A percentile compares a stretch with the other conserved stretches of the same genome.
Evolutionary conservation across 2,329 filamentous ascomycete species (phyloP).

Genomic region (Fusarium protoensiforme): DNA sequence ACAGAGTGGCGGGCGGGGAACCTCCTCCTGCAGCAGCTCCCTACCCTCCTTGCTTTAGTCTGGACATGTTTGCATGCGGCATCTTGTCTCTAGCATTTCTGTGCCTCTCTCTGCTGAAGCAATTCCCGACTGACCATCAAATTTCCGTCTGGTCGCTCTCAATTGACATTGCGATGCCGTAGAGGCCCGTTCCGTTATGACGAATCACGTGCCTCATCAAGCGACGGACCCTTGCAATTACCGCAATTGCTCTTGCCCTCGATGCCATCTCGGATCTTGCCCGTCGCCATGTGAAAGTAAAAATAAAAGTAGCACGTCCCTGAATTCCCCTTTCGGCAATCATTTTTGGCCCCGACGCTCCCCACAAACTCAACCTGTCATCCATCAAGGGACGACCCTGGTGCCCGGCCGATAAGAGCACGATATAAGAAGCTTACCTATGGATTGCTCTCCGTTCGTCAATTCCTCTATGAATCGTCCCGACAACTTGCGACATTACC

Average conservation of each 20-base stretch:
- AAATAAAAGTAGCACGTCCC: not conserved
- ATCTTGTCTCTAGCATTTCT: not conserved
- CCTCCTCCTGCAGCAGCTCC: slow-evolving; percentile 16
- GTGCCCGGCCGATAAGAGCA: not conserved
- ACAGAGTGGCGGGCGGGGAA: slow-evolving; percentile 19
- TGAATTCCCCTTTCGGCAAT: slow-evolving; percentile 1
- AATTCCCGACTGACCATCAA: not conserved
- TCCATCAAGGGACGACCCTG: not conserved
- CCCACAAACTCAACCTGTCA: slow-evolving; percentile 3
- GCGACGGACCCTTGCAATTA: not conserved
- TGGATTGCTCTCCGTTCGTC: not conserved
- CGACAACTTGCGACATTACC: not conserved
- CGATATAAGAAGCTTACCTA: not conserved
- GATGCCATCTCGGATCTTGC: slow-evolving; percentile 7
- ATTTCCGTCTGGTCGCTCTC: not conserved
- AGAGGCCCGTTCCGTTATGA: not conserved
- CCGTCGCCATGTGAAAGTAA: slow-evolving; percentile 6
- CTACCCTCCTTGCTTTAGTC: slow-evolving; percentile 10
- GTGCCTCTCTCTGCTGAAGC: not conserved
- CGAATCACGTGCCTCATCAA: not conserved
- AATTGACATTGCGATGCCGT: not conserved
- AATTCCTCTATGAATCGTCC: not conserved
- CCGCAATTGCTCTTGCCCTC: not conserved
- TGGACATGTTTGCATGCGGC: slow-evolving; percentile 4
- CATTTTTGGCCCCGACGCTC: slow-evolving; percentile 12